Evolutionary conservation across 768 basidiomycete species (phyloP).

Genomic region (Lactarius hengduanensis): DNA sequence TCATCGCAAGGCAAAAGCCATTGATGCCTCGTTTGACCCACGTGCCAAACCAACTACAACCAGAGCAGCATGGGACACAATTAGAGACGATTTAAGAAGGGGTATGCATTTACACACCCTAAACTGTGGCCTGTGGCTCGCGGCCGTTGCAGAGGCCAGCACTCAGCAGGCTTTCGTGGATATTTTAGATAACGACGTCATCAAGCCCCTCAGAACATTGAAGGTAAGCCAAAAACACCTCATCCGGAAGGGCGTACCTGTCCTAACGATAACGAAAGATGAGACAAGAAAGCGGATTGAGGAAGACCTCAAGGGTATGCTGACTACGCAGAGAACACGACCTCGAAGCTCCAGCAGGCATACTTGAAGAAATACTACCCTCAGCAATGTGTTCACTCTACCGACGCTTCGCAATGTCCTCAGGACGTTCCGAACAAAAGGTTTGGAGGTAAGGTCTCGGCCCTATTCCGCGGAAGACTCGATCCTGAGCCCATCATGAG

Average conservation of each 20-base stretch:
- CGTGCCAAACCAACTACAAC: too few relatives aligned
- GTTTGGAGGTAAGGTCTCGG: not conserved
- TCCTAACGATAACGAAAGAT: not conserved
- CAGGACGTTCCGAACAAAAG: not conserved
- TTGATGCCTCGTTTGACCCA: too few relatives aligned
- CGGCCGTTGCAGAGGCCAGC: not conserved
- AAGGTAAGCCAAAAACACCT: not conserved
- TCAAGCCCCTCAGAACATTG: not conserved
- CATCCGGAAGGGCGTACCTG: not conserved
- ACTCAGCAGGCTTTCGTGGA: not conserved
- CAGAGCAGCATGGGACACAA: too few relatives aligned
- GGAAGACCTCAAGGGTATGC: not conserved
- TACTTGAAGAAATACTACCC: not conserved
- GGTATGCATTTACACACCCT: too few relatives aligned
- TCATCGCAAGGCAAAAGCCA: too few relatives aligned
- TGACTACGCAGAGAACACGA: not conserved
- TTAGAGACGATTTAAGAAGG: too few relatives aligned
- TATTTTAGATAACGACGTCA: not conserved
- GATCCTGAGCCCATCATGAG: not conserved
- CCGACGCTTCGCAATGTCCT: not conserved
- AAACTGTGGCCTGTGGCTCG: not conserved
- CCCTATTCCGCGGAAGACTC: not conserved
- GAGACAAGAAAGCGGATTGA: not conserved
- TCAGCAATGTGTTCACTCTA: not conserved
- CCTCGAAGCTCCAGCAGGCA: not conserved